Percentiles rank a stretch among this genome's conserved stretches.
Conservation (phyloP, 2,329 filamentous ascomycete species). For the Pseudofabraea citricarpa region DNA sequence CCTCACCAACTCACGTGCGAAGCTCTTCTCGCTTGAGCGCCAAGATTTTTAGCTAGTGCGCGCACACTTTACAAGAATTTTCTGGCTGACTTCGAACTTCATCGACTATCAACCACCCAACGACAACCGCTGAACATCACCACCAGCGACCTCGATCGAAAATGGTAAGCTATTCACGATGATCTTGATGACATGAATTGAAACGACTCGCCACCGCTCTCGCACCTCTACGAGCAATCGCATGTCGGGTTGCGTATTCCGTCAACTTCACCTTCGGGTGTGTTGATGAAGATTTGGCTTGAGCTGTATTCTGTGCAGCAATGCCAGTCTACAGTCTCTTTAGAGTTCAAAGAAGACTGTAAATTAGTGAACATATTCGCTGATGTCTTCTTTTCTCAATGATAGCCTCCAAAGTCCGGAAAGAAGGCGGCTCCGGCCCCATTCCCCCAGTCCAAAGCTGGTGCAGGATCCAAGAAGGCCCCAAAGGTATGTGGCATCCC, state of each 20-base stretch:
- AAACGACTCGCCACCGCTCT: slow-evolving; percentile 26
- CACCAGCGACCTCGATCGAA: slow-evolving; percentile 44
- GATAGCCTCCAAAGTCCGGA: slow-evolving; percentile 96
- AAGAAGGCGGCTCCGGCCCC: slow-evolving; percentile 98
- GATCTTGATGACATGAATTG: slow-evolving; percentile 20
- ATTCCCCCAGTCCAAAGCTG: slow-evolving; percentile 91
- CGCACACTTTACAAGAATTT: slow-evolving; percentile 15
- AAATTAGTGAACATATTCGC: slow-evolving; percentile 71
- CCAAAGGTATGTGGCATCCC: slow-evolving; percentile 78
- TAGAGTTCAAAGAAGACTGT: slow-evolving; percentile 88
- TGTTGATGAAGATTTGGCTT: slow-evolving; percentile 59
- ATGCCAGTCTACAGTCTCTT: slow-evolving; percentile 53
- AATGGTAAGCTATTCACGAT: slow-evolving; percentile 55
- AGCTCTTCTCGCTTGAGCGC: slow-evolving; percentile 8
- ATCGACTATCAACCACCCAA: slow-evolving; percentile 40
- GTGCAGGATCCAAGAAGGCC: slow-evolving; percentile 77
- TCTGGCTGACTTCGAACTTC: slow-evolving; percentile 22
- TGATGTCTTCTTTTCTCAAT: slow-evolving; percentile 99
- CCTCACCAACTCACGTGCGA: no score
- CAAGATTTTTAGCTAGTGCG: slow-evolving; percentile 19
- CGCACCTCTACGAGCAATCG: slow-evolving; percentile 34
- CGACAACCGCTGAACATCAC: slow-evolving; percentile 35
- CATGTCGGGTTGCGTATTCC: slow-evolving; percentile 29
- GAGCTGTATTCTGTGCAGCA: slow-evolving; percentile 42
- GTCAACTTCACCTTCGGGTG: slow-evolving; percentile 24